Percentiles rank a stretch among this genome's conserved stretches.
phyloP scores from a whole-genome alignment of 2,329 filamentous ascomycete genomes.

The Botrytis tulipae region DNA sequence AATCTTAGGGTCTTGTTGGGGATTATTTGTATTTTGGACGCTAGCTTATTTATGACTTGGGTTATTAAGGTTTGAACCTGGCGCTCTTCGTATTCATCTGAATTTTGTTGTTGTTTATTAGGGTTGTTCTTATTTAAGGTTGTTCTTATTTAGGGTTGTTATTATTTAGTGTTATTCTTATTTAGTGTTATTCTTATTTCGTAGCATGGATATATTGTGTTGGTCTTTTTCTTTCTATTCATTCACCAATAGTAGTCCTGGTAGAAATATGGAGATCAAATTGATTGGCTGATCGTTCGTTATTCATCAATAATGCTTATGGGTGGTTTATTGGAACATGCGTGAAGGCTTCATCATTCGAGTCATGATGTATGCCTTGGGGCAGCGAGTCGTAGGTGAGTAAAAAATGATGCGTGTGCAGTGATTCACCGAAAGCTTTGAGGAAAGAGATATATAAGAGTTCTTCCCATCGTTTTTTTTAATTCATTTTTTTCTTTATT shows the following conservation, averaged over 20 bases:
- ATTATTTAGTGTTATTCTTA: too few relatives aligned
- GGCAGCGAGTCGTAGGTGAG: background rate
- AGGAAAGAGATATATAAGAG: background rate
- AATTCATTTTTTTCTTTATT: background rate
- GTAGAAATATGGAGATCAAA: too few relatives aligned
- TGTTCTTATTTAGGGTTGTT: rapidly evolving
- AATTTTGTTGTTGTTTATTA: background rate
- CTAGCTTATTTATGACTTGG: background rate
- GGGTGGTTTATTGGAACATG: too few relatives aligned
- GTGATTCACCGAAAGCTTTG: background rate
- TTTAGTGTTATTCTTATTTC: too few relatives aligned
- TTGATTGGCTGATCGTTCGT: too few relatives aligned
- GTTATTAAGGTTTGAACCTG: background rate
- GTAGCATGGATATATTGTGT: too few relatives aligned
- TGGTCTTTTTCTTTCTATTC: too few relatives aligned
- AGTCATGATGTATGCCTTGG: too few relatives aligned
- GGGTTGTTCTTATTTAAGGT: background rate
- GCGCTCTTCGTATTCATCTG: background rate
- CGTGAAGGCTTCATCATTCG: too few relatives aligned
- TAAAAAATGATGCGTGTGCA: background rate
- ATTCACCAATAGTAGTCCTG: too few relatives aligned
- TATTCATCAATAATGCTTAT: too few relatives aligned
- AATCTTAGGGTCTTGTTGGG: background rate
- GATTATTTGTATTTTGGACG: background rate
- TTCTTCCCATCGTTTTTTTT: background rate